Evolutionary conservation across 495 filamentous ascomycete genomes (phyloP).

Genomic region (Platismatia glauca): DNA sequence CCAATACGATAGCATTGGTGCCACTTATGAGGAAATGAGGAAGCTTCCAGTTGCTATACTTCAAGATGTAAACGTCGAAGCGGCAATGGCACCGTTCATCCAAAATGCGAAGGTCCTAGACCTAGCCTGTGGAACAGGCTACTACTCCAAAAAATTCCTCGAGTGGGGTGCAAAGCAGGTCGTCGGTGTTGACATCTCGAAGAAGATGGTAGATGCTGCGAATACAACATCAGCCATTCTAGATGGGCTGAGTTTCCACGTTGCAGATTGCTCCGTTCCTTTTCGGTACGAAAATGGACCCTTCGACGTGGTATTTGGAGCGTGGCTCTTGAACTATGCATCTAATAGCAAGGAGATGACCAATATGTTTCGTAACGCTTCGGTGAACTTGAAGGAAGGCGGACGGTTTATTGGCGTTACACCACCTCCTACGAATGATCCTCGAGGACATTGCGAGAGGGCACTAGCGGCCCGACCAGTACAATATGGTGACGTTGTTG

Average conservation of each 20-base stretch:
- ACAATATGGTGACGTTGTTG: not conserved
- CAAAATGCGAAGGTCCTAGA: slow-evolving; percentile 21
- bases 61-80: slow-evolving; percentile 17
- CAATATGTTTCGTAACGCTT: slow-evolving; percentile 28
- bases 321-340: slow-evolving; percentile 35
- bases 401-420: slow-evolving; percentile 29
- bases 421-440: slow-evolving; percentile 10
- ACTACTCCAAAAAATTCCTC: slow-evolving; percentile 18
- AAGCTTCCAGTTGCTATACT: slow-evolving; percentile 5
- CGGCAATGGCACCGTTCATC: slow-evolving; percentile 10
- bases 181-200: slow-evolving; percentile 27
- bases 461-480: not conserved
- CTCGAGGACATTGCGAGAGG: not conserved
- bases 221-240: not conserved
- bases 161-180: slow-evolving; percentile 24
- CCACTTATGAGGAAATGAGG: slow-evolving; percentile 11
- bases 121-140: slow-evolving; percentile 25
- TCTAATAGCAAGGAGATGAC: slow-evolving; percentile 22
- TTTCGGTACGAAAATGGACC: slow-evolving; percentile 16
- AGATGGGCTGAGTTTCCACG: slow-evolving; percentile 12
- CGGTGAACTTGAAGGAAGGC: slow-evolving; percentile 27
- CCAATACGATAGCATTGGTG: not conserved
- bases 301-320: slow-evolving; percentile 31
- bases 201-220: slow-evolving; percentile 23
- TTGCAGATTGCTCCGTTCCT: slow-evolving; percentile 20